A percentile compares a stretch with the other conserved stretches of the same genome.
Evolutionary conservation across 768 basidiomycete species (phyloP).

Genomic region (Amanita exitialis): DNA sequence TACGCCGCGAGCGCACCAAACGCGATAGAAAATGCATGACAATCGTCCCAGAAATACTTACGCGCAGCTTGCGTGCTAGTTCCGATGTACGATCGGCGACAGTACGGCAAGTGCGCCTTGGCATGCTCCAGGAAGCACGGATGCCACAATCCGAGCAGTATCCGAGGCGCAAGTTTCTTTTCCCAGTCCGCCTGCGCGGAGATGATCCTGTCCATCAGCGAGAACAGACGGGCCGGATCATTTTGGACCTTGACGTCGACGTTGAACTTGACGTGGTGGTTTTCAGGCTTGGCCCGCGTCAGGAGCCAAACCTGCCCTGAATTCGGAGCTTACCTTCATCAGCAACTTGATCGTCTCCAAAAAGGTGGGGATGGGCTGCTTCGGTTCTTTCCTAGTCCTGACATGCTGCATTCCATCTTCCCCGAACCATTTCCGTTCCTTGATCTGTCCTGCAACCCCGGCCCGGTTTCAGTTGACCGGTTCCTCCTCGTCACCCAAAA

Average conservation of each 20-base stretch:
- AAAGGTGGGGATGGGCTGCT: constrained; percentile 87
- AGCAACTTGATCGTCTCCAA: constrained; percentile 69
- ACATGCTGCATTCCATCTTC: constrained; percentile 66
- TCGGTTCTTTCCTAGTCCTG: constrained; percentile 69
- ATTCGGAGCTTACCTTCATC: constrained; percentile 51
- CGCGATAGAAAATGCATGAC: constrained; percentile 78
- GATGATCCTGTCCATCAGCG: constrained; percentile 64
- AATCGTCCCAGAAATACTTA: constrained; percentile 83
- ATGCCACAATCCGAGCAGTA: constrained; percentile 84
- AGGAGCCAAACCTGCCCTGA: background rate
- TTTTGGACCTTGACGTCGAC: constrained; percentile 94
- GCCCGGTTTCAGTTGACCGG: constrained; percentile 13
- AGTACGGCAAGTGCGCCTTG: constrained; percentile 67
- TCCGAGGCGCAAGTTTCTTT: constrained; percentile 65
- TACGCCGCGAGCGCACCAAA: constrained; percentile 62
- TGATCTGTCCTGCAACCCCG: constrained; percentile 47
- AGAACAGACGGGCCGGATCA: constrained; percentile 78
- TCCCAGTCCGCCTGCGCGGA: constrained; percentile 61
- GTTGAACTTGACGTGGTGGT: constrained; percentile 69
- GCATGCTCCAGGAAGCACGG: constrained; percentile 80
- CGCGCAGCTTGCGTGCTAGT: constrained; percentile 59
- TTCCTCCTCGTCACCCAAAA: background rate
- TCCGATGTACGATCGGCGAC: constrained; percentile 81
- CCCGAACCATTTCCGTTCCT: constrained; percentile 65
- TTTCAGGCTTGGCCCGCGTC: constrained; percentile 47